phyloP scores from a whole-genome alignment of 306 rosid genomes.

The Oxytropis ochrocephala region DNA sequence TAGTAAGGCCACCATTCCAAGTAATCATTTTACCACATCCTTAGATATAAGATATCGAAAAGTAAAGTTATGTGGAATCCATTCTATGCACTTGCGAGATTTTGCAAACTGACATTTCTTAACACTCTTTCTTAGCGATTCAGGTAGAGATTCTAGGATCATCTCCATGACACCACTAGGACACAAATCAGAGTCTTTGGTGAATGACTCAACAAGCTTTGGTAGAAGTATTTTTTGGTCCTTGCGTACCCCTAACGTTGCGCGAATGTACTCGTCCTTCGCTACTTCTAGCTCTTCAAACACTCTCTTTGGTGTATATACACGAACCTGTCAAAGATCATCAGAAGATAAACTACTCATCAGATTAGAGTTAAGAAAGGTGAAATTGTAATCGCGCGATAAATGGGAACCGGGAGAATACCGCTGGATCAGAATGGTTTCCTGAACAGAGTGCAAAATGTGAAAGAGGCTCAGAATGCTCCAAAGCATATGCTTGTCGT shows the following conservation, averaged over 20 bases:
- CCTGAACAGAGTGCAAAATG: conserved; percentile 87
- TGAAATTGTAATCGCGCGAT: background rate
- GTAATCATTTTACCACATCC: conserved; percentile 60
- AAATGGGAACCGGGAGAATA: conserved; percentile 27
- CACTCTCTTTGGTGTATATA: conserved; percentile 66
- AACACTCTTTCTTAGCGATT: conserved; percentile 59
- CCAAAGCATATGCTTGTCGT: conserved; percentile 53
- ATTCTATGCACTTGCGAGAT: conserved; percentile 68
- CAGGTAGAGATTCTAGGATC: conserved; percentile 68
- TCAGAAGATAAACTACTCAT: background rate
- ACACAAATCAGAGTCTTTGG: conserved; percentile 62
- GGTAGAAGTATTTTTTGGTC: conserved; percentile 70
- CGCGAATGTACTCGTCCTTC: conserved; percentile 67
- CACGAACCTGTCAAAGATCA: conserved; percentile 54
- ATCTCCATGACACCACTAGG: conserved; percentile 55
- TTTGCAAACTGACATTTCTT: conserved; percentile 49
- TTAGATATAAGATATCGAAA: conserved; percentile 85
- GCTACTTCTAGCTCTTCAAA: conserved; percentile 65
- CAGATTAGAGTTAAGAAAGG: background rate
- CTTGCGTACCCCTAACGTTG: conserved; percentile 82
- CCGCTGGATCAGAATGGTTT: conserved; percentile 97
- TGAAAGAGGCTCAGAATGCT: conserved; percentile 74
- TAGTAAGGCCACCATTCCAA: background rate
- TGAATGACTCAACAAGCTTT: conserved; percentile 69
- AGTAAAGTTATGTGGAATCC: conserved; percentile 69